Evolutionary conservation across 768 basidiomycete genomes (phyloP).

Genomic region (Leucosporidium scottii): DNA sequence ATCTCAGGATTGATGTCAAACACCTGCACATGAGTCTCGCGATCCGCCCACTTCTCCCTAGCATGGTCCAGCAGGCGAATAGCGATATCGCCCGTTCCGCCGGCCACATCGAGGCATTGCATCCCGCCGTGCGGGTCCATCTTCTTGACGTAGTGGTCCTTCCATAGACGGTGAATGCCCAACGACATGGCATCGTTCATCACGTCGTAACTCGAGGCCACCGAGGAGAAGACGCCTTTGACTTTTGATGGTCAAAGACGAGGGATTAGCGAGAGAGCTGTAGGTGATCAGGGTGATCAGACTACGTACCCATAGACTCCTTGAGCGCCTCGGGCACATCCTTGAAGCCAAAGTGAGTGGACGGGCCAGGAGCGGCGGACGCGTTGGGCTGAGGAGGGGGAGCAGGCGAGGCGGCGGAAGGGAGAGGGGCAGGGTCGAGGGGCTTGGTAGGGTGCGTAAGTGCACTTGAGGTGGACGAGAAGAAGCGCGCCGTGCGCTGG

Average conservation of each 20-base stretch:
- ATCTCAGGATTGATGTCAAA: slow-evolving; percentile 94
- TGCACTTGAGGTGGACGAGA: neutral
- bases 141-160: slow-evolving; percentile 60
- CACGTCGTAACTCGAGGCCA: slow-evolving; percentile 88
- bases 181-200: slow-evolving; percentile 99
- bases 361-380: neutral
- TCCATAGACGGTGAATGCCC: slow-evolving; percentile 95
- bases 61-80: slow-evolving; percentile 86
- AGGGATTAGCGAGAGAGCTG: neutral
- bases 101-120: slow-evolving; percentile 89
- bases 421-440: slow-evolving; percentile 8
- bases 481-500: neutral
- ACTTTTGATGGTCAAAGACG: slow-evolving; percentile 47
- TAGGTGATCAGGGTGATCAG: neutral
- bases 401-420: neutral
- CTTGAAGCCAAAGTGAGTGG: slow-evolving; percentile 84
- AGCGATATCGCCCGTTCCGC: slow-evolving; percentile 94
- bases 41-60: slow-evolving; percentile 76
- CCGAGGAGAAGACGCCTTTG: slow-evolving; percentile 87
- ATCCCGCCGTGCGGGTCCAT: slow-evolving; percentile 51
- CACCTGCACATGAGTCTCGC: slow-evolving; percentile 80
- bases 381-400: neutral
- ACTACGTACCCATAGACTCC: slow-evolving; percentile 56
- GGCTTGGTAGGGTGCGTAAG: slow-evolving; percentile 9
- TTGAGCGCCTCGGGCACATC: slow-evolving; percentile 79